phyloP scores from a whole-genome alignment of 2,329 filamentous ascomycete species.

The Paecilomyces formosus region DNA sequence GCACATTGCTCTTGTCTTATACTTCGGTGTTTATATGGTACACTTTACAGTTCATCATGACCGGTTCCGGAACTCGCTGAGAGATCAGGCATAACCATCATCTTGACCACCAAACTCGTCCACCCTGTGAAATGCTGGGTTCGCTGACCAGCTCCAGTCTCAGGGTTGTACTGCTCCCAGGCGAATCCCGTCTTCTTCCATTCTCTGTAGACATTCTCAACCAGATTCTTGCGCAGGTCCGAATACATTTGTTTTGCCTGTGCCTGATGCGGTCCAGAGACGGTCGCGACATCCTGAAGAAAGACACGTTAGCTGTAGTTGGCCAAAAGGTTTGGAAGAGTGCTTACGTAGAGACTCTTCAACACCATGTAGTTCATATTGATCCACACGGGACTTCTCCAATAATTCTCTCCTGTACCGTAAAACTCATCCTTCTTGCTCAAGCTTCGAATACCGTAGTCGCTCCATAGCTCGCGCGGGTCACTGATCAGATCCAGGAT shows the following conservation, averaged over 20 bases:
- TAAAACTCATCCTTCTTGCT: conserved; percentile 78
- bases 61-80: conserved; percentile 16
- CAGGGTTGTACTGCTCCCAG: conserved; percentile 97
- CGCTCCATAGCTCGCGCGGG: conserved; percentile 81
- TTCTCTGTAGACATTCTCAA: conserved; percentile 78
- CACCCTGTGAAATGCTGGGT: conserved; percentile 98
- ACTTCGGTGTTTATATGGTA: conserved; percentile 1
- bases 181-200: conserved; percentile 93
- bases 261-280: conserved; percentile 57
- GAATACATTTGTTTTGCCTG: conserved; percentile 69
- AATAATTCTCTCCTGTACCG: conserved; percentile 92
- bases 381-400: conserved; percentile 90
- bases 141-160: conserved; percentile 85
- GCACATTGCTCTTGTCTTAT: conserved; percentile 1
- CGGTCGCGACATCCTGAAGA: conserved; percentile 55
- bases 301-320: conserved; percentile 4
- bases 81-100: conserved; percentile 87
- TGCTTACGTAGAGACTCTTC: conserved; percentile 67
- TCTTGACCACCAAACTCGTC: conserved; percentile 97
- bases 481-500: conserved; percentile 72
- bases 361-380: conserved; percentile 91
- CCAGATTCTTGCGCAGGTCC: conserved; percentile 70
- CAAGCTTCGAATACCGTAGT: conserved; percentile 79
- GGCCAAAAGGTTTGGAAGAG: background rate
- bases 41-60: conserved; percentile 44